Evolutionary conservation across 257 asterid genomes (phyloP).

Genomic region (Capsicum chinense): DNA sequence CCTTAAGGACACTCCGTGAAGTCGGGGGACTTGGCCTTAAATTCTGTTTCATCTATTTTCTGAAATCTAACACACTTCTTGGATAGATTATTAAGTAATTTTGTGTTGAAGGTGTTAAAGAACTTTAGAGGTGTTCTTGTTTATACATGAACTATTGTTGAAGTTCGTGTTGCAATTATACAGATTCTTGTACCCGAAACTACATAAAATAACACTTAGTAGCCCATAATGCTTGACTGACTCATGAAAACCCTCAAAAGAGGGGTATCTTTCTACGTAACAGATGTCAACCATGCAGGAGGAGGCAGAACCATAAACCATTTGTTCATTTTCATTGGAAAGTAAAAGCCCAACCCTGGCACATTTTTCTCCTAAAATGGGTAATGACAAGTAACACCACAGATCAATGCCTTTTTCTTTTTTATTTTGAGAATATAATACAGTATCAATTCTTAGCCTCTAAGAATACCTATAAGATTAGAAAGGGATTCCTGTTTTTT

Average conservation of each 20-base stretch:
- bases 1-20: too few relatives aligned
- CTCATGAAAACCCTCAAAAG: background rate
- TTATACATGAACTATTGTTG: too few relatives aligned
- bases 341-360: background rate
- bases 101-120: too few relatives aligned
- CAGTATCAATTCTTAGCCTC: background rate
- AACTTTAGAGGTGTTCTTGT: too few relatives aligned
- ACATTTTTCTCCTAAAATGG: background rate
- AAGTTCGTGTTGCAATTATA: too few relatives aligned
- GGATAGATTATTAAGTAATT: too few relatives aligned
- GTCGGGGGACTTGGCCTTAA: too few relatives aligned
- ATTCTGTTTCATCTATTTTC: too few relatives aligned
- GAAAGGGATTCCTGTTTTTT: background rate
- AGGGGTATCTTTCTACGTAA: background rate
- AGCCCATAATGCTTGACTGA: background rate
- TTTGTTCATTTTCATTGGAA: conserved; percentile 15
- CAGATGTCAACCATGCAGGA: background rate
- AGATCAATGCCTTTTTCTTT: background rate
- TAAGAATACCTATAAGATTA: background rate
- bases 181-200: too few relatives aligned
- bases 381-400: background rate
- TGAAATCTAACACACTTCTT: too few relatives aligned
- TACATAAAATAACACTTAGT: background rate
- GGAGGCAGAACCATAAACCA: background rate
- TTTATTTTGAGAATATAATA: background rate